A percentile compares a stretch with the other conserved stretches of the same genome.
phyloP scores from a whole-genome alignment of 768 basidiomycete genomes.

The Russula sp. region DNA sequence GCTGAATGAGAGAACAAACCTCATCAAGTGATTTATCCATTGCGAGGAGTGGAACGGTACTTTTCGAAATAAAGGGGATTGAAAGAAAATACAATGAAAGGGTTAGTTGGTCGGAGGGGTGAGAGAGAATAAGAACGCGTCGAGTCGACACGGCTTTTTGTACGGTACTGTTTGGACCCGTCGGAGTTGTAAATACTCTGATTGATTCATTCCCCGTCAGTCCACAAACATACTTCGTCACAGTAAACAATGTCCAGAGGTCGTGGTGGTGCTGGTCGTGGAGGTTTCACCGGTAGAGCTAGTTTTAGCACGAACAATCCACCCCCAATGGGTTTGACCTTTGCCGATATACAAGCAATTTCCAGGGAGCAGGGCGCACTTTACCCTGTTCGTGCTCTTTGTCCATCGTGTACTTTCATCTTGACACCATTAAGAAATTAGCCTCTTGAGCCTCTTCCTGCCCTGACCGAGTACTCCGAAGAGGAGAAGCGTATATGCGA shows the following conservation, averaged over 20 bases:
- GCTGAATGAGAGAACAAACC: conserved; percentile 38
- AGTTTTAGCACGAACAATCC: conserved; percentile 36
- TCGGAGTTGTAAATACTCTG: conserved; percentile 25
- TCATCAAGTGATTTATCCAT: conserved; percentile 88
- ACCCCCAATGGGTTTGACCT: conserved; percentile 76
- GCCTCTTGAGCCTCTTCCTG: conserved; percentile 60
- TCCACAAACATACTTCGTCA: neutral
- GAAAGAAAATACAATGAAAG: neutral
- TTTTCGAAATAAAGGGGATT: neutral
- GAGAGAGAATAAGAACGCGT: neutral
- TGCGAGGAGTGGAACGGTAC: conserved; percentile 18
- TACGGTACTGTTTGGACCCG: conserved; percentile 10
- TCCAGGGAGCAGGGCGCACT: conserved; percentile 70
- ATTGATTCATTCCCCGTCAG: too few species aligned
- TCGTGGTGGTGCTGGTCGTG: conserved; percentile 41
- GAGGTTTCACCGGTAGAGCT: conserved; percentile 50
- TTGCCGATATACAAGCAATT: conserved; percentile 71
- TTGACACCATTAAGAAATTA: conserved; percentile 30
- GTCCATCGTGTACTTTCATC: neutral
- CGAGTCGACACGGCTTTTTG: conserved; percentile 2
- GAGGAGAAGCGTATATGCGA: conserved; percentile 63
- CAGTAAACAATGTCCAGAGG: conserved; percentile 42
- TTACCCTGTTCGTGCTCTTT: conserved; percentile 60
- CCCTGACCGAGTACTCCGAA: conserved; percentile 56
- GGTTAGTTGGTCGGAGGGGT: conserved; percentile 9